A percentile compares a stretch with the other conserved stretches of the same genome.
phyloP scores from a whole-genome alignment of 2,329 filamentous ascomycete species.

The Lachnellula cervina region DNA sequence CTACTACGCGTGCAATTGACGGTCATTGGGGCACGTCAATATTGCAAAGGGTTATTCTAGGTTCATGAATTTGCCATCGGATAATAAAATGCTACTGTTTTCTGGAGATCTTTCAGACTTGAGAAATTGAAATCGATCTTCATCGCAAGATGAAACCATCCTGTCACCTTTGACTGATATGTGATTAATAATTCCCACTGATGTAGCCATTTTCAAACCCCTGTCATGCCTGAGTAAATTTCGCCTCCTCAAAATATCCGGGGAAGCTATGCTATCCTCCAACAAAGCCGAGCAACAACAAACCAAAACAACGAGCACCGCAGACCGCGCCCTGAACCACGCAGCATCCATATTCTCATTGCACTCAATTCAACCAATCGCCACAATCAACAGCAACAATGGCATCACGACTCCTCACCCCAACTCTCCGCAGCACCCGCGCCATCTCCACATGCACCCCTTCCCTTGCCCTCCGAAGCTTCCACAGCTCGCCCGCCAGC shows the following conservation, averaged over 20 bases:
- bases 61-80: slow-evolving; percentile 7
- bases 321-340: not conserved
- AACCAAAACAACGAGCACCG: not conserved
- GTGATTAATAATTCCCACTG: too few relatives aligned
- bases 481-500: slow-evolving; percentile 35
- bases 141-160: too few relatives aligned
- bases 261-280: not conserved
- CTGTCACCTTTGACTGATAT: too few relatives aligned
- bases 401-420: slow-evolving; percentile 39
- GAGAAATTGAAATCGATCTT: not conserved
- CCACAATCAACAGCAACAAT: slow-evolving; percentile 28
- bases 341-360: too few relatives aligned
- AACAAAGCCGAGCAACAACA: not conserved
- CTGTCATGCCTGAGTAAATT: not conserved
- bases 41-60: slow-evolving; percentile 3
- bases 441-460: slow-evolving; percentile 20
- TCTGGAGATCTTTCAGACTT: not conserved
- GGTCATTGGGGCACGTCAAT: slow-evolving; percentile 4
- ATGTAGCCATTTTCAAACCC: not conserved
- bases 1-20: slow-evolving; percentile 11
- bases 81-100: slow-evolving; percentile 8
- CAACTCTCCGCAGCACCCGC: slow-evolving; percentile 29
- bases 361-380: not conserved
- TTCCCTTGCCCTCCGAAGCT: slow-evolving; percentile 25
- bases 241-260: not conserved